Base-by-base conservation (phyloP, 2,329 filamentous ascomycete genomes). In the Eutypa lata region DNA sequence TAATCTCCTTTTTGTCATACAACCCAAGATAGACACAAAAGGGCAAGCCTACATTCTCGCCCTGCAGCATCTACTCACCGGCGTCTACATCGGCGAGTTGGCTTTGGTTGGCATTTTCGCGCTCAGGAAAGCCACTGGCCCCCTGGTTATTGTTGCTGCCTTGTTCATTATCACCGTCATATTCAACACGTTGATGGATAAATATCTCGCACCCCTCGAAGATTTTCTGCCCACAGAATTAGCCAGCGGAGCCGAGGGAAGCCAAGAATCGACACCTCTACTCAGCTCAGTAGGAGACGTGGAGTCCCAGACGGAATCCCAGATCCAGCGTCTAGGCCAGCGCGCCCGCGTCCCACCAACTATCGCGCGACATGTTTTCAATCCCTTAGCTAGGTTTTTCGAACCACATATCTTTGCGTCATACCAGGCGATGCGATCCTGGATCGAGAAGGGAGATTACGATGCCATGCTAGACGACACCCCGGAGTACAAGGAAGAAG, bases 1-100 rank as follows among this genome's bases (percentile, higher is more conserved):
- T 75, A 89, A 90, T 69, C 69, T 91, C 50, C 75, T 91, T 22
- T 91, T 86, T 66, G 88, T 90, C 21, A 83, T 82, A 42, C 83
- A 89, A 60, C 76, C 84, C 26, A 75, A 81, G 59, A 84, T 90
- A 60, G 87, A 91, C 65, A 90, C 87, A 21, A 88, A 89, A 66
- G 88, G 88, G 44, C 80, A 86, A 45, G 78, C 83, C 57, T 91
- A 90, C 64, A 82, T 86, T 8, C 82, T 86, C 38, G 87, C 86
- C 2, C 74, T 91, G 26, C 84, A 90, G 65, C 88, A 91, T 38
- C 79, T 89, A 44, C 78, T 89, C 16, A 84, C 85, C 2, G 88
- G 89, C 43, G 76, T 89, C 51, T 91, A 92, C 66, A 76, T 91
- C 37, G 77, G 81, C 1, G 82, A 89, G 57, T 69, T 88, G 44